A percentile compares a stretch with the other conserved stretches of the same genome.
Evolutionary conservation across 176 grass and related monocot genomes (phyloP).

Genomic region (Leersia perrieri): DNA sequence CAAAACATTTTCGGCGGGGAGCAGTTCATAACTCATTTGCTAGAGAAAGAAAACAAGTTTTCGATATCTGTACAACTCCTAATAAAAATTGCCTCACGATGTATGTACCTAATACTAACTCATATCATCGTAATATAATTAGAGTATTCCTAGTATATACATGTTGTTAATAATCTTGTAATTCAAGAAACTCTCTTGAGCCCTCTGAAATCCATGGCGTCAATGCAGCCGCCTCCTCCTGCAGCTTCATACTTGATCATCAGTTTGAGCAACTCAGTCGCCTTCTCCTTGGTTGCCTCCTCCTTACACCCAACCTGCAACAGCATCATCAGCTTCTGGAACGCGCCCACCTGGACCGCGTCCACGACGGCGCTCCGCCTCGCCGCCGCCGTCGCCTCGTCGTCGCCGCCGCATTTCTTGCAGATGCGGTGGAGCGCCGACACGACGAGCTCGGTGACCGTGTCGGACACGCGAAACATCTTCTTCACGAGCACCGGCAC

Average conservation of each 20-base stretch:
- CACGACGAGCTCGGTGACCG: slow-evolving; percentile 50
- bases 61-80: not conserved
- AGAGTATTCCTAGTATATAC: too few species aligned
- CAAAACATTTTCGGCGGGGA: too few species aligned
- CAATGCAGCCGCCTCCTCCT: slow-evolving; percentile 27
- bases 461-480: slow-evolving; percentile 52
- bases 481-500: slow-evolving; percentile 59
- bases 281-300: slow-evolving; percentile 43
- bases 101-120: not conserved
- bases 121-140: not conserved
- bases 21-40: too few species aligned
- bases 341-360: slow-evolving; percentile 43
- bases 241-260: slow-evolving; percentile 29
- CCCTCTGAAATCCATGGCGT: slow-evolving; percentile 48
- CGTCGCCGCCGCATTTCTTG: slow-evolving; percentile 15
- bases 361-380: slow-evolving; percentile 16
- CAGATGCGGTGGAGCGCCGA: slow-evolving; percentile 51
- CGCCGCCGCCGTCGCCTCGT: not conserved
- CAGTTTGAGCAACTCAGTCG: slow-evolving; percentile 46
- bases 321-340: slow-evolving; percentile 60
- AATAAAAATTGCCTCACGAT: not conserved
- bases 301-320: slow-evolving; percentile 51
- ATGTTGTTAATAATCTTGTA: too few species aligned
- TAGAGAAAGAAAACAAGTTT: not conserved
- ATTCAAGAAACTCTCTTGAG: slow-evolving; percentile 41